Evolutionary conservation across 257 asterid species (phyloP), one percentile per base, ranked within the genome.

Genomic region (Fraxinus americana): DNA sequence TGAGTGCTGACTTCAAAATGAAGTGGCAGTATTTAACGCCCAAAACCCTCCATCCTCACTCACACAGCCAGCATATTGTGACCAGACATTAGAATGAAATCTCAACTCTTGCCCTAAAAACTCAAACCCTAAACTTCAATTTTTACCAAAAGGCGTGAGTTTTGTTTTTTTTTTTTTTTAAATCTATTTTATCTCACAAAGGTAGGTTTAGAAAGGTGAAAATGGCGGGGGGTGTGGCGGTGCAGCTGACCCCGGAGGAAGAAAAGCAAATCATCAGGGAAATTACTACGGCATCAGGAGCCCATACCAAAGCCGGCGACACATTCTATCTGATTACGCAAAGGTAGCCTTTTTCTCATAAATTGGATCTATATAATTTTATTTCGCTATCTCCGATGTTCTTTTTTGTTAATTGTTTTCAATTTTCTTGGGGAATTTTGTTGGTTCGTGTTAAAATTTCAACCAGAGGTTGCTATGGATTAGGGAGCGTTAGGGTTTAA

Each of bases 221-320:
- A 77, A 91, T 92, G 98, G 84, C 86, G 88, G 94, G 91, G 91
- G 91, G 36, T 27, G 34, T 83, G 83, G 83, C 83, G 41, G 80
- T 84, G 94, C 86, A 82, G 88, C 92, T 86, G 88, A 85, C 96
- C 83, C 96, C 94, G 78, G 99, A 92, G 90, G 95, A 93, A 69
- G 98, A 96, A 90, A 96, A 96, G 91, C 87, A 82, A 48, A 72
- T 84, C 72, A 87, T 96, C 71, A 88, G 96, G 84, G 98, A 92
- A 88, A 85, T 91, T 74, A 80, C 98, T 72, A 84, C 85, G 23
- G 83, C 95, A 78, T 90, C 97, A 72, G 98, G 93, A 88, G 86
- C 96, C 73, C 94, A 87, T 77, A 87, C 96, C 75, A 93, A 92
- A 82, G 91, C 86, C 83, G 96, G 98, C 81, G 97, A 91, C 75